A percentile compares a stretch with the other conserved stretches of the same genome.
These are phyloP conservation scores for Nigrograna mackinnonii DNA, from an alignment of 2,329 filamentous ascomycete genomes.

Conservation along the genomic window DNA sequence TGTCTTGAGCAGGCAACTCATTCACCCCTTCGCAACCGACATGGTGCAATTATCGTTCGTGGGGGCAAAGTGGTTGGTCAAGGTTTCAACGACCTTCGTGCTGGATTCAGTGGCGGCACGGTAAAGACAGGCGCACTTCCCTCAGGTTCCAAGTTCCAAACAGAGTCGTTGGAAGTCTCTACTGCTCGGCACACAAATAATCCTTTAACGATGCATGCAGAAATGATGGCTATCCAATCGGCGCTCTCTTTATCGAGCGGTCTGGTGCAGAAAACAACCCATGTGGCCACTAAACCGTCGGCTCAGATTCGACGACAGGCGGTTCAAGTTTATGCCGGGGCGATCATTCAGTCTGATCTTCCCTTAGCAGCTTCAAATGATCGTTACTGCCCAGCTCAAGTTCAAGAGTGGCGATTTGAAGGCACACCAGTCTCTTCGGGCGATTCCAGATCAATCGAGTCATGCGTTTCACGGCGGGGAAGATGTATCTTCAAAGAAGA, in stretches of 20 bases:
- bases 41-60: conserved; percentile 56
- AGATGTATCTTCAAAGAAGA: conserved; percentile 16
- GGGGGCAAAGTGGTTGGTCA: conserved; percentile 58
- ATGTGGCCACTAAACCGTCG: conserved; percentile 55
- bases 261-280: no score
- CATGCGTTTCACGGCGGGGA: conserved; percentile 23
- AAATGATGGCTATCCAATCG: conserved; percentile 61
- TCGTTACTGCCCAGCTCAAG: conserved; percentile 38
- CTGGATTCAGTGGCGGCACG: conserved; percentile 54
- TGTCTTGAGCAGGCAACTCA: conserved; percentile 57
- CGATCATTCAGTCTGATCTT: conserved; percentile 42
- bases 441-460: conserved; percentile 23
- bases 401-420: conserved; percentile 56
- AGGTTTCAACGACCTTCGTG: conserved; percentile 55
- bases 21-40: conserved; percentile 55
- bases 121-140: conserved; percentile 51
- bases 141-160: no score
- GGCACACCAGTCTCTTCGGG: conserved; percentile 46
- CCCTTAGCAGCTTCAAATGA: conserved; percentile 30
- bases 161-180: no score
- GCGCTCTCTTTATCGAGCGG: conserved; percentile 50
- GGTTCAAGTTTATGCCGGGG: conserved; percentile 50
- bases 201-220: conserved; percentile 56
- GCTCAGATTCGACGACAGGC: conserved; percentile 46
- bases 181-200: no score